Evolutionary conservation across 768 basidiomycete genomes (phyloP).

Genomic region (Coprinopsis marcescibilis): DNA sequence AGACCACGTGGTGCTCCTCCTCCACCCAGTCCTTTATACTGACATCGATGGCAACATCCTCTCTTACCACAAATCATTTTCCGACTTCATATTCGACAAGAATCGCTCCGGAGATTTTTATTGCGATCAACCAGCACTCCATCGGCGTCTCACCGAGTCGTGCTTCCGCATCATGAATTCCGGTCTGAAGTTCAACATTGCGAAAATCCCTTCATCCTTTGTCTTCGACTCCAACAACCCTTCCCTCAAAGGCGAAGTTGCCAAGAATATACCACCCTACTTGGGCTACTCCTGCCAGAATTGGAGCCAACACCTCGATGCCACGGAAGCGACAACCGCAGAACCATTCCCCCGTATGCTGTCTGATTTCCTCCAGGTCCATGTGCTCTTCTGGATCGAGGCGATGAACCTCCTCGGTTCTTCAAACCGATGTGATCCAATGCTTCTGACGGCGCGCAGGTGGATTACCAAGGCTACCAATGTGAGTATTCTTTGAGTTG

Average conservation of each 20-base stretch:
- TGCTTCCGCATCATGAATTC: conserved; percentile 19
- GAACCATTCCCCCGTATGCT: neutral
- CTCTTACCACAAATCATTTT: conserved; percentile 20
- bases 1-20: neutral
- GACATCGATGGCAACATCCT: conserved; percentile 11
- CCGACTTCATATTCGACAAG: conserved; percentile 17
- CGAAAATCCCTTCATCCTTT: conserved; percentile 15
- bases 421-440: conserved; percentile 12
- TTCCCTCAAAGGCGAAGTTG: conserved; percentile 1
- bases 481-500: neutral
- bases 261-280: conserved; percentile 9
- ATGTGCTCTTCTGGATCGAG: conserved; percentile 22
- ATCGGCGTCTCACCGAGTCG: conserved; percentile 7
- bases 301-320: conserved; percentile 13
- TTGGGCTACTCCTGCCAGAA: conserved; percentile 10
- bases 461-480: neutral
- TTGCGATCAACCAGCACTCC: conserved; percentile 12
- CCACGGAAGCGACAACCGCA: neutral
- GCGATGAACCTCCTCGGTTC: conserved; percentile 21
- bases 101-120: conserved; percentile 10
- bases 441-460: conserved; percentile 11
- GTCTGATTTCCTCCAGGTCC: conserved; percentile 11
- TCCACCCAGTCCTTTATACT: conserved; percentile 18
- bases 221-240: conserved; percentile 13
- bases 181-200: conserved; percentile 17